Conservation (phyloP, 495 filamentous ascomycete species). For the Aspergillus panamensis region DNA sequence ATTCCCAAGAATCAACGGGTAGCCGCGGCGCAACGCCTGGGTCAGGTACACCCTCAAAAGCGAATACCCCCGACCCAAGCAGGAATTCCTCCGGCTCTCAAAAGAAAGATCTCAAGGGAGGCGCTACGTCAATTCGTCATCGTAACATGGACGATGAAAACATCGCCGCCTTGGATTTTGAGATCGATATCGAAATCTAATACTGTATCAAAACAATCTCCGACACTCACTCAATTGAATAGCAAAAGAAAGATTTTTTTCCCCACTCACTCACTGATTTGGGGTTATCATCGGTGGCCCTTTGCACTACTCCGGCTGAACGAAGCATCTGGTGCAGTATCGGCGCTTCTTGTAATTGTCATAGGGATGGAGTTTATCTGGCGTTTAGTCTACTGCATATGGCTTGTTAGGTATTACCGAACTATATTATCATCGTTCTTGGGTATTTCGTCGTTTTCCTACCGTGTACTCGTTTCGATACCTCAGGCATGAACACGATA, state of each 20-base stretch:
- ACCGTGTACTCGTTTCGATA: neutral
- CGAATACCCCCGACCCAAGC: conserved; percentile 31
- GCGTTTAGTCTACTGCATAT: conserved; percentile 12
- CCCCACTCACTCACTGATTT: too few species aligned
- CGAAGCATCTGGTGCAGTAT: conserved; percentile 18
- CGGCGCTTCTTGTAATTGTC: conserved; percentile 16
- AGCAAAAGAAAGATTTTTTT: too few species aligned
- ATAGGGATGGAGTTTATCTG: conserved; percentile 18
- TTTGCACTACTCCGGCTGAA: neutral
- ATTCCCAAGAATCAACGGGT: conserved; percentile 29
- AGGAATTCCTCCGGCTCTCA: conserved; percentile 48
- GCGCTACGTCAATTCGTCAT: conserved; percentile 62
- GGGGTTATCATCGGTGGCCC: neutral
- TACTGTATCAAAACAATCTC: too few species aligned
- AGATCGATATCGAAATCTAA: conserved; percentile 74
- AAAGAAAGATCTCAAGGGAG: conserved; percentile 54
- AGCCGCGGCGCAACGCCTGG: conserved; percentile 49
- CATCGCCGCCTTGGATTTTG: conserved; percentile 75
- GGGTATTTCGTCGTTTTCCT: neutral
- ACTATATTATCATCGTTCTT: conserved; percentile 3
- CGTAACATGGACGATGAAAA: conserved; percentile 81
- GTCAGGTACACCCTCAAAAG: conserved; percentile 26
- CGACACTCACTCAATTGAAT: too few species aligned
- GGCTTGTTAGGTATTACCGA: conserved; percentile 12
- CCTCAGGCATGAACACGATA: conserved; percentile 1